These are phyloP conservation scores for Globisporangium carolinianum DNA, from an alignment of 352 stramenopile species.

Conservation along the genomic window DNA sequence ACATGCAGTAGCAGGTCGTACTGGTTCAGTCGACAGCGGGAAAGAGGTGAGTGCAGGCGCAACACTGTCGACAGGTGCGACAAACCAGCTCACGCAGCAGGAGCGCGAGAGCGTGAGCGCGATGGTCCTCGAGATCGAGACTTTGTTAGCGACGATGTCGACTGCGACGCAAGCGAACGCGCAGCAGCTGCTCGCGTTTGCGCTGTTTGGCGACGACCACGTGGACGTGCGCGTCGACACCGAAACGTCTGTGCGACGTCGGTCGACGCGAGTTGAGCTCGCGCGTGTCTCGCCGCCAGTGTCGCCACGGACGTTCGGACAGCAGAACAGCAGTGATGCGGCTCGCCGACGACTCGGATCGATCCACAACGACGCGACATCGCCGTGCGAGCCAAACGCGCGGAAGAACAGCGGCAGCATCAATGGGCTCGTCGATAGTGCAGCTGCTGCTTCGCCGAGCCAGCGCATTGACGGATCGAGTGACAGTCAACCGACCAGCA, in stretches of 20 bases:
- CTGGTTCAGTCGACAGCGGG: background rate
- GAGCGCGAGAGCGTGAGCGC: constrained; percentile 30
- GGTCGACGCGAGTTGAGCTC: too few relatives aligned
- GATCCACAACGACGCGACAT: too few relatives aligned
- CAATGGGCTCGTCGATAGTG: too few relatives aligned
- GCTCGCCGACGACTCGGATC: too few relatives aligned
- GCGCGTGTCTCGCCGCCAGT: too few relatives aligned
- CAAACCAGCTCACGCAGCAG: constrained; percentile 18
- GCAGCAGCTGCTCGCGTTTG: constrained; percentile 11
- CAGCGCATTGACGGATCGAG: too few relatives aligned
- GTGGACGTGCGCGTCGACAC: constrained; percentile 2
- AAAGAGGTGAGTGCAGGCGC: background rate
- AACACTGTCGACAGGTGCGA: too few relatives aligned
- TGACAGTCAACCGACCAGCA: too few relatives aligned
- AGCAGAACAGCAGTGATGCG: background rate
- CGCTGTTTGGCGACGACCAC: constrained; percentile 17
- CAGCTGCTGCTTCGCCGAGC: too few relatives aligned
- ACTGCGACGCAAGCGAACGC: constrained; percentile 27
- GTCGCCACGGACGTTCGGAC: background rate
- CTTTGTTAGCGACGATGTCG: constrained; percentile 29
- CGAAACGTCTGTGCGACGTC: constrained; percentile 2
- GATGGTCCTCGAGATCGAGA: constrained; percentile 45
- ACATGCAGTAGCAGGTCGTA: background rate
- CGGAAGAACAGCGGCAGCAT: too few relatives aligned
- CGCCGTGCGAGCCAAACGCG: too few relatives aligned